A percentile compares a stretch with the other conserved stretches of the same genome.
Evolutionary conservation across 306 rosid genomes (phyloP).

Genomic region (Prunus fruticosa): DNA sequence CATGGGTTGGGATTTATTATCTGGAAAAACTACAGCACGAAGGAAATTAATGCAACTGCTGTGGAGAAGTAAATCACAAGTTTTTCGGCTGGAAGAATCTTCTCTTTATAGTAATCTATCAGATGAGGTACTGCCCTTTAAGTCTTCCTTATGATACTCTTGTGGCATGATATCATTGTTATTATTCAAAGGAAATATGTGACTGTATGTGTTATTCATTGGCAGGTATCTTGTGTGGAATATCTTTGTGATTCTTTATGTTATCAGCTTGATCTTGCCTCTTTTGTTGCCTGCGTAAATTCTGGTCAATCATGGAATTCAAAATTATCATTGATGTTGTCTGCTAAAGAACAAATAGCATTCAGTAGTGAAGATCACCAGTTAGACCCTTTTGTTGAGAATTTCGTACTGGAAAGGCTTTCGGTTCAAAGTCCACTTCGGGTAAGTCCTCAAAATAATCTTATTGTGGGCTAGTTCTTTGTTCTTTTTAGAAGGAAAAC

Average conservation of each 20-base stretch:
- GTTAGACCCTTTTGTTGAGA: conserved; percentile 83
- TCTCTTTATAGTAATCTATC: conserved; percentile 70
- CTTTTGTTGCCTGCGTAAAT: conserved; percentile 86
- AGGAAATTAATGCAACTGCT: conserved; percentile 87
- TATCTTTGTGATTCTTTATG: conserved; percentile 88
- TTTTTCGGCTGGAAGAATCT: conserved; percentile 74
- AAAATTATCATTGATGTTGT: conserved; percentile 59
- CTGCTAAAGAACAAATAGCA: conserved; percentile 57
- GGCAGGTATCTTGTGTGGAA: conserved; percentile 88
- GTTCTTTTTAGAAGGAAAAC: neutral
- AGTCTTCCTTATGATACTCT: conserved; percentile 25
- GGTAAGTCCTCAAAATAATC: conserved; percentile 45
- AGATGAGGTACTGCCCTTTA: conserved; percentile 66
- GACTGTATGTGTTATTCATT: conserved; percentile 23
- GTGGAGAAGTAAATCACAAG: conserved; percentile 88
- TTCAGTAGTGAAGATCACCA: conserved; percentile 47
- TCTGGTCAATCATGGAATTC: conserved; percentile 87
- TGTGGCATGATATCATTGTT: conserved; percentile 28
- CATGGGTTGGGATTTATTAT: conserved; percentile 97
- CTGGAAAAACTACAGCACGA: conserved; percentile 72
- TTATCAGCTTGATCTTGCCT: conserved; percentile 90
- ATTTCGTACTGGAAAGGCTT: conserved; percentile 92
- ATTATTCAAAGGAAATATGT: conserved; percentile 22
- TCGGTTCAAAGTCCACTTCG: conserved; percentile 95
- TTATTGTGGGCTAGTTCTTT: neutral